Evolutionary conservation across 495 filamentous ascomycete species (phyloP), one percentile per base, ranked within the genome.

Genomic region (Aspergillus biplanus): DNA sequence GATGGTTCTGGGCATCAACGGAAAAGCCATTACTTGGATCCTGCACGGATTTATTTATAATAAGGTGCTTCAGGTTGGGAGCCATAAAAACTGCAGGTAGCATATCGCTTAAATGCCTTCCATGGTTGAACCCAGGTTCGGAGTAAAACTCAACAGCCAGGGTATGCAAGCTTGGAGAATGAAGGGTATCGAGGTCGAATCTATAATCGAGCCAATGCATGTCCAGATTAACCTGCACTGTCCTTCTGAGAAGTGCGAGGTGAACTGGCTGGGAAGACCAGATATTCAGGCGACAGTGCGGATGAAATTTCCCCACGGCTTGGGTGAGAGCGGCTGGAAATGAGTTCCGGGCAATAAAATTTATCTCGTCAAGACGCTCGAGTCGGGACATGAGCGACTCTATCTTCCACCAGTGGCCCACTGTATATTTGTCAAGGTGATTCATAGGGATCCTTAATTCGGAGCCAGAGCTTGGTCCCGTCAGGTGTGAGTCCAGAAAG

Each of bases 11-110:
- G 2, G 46, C 15, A 0, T 46, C 16, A 13, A 3, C 3, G 16
- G 4, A 27, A 3, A 18, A 11, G 32, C 16, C 15, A 5, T 7
- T 15, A 0, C 7, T 4, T 9, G 16, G 2, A 16, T 5, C 12
- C 5, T 7, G 4, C 4, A 32, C 11, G 16, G 2, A 27, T 7
- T 32, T 13, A 7, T 52, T 18, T 9, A 49, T 7, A 7, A 52
- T 21, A 35, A 57, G 55, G 37, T 57, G 55, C n/a, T 46, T 57
- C 4, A 57, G 35, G 15, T 47, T 31, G 4, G 55, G 55, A 27
- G 55, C n/a, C 18, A 47, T 11, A 11, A 44, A 44, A 32, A 57
- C 9, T 12, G 46, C 44, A 6, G 55, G 55, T 2, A 57, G 13
- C n/a, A 57, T 46, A 16, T 57, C 55, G 1, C 31, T 15, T 16